Base-by-base conservation (phyloP, 2,329 filamentous ascomycete species). In the Ophiostoma pallidulum region DNA sequence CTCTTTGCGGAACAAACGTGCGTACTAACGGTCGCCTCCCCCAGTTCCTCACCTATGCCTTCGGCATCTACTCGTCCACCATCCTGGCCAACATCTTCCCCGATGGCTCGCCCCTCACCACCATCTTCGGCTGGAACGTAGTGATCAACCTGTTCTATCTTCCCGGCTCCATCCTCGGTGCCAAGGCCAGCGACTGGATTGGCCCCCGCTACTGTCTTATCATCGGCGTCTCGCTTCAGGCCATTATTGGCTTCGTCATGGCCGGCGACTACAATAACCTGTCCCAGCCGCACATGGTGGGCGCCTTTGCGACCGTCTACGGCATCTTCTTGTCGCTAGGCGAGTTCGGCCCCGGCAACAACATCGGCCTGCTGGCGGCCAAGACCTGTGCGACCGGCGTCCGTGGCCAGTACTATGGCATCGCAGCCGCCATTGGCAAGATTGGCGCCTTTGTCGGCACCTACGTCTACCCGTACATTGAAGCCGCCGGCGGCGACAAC, bases 111-210 rank as follows among this genome's bases (percentile, higher is more conserved):
- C 75, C 82, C 0, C 68, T 95, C 2, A 91, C 86, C 59, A 84
- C 84, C 53, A 69, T 80, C 10, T 90, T 95, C 52, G 90, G 88
- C 35, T 95, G 88, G 88, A 89, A 87, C 60, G 88, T 84, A 0
- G 75, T 95, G 36, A 80, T 94, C 68, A 94, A 92, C 63, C 69
- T 88, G 53, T 95, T 95, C 64, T 94, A 94, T 64, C 75, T 94
- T 41, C 89, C 88, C 0, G 90, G 90, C 1, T 86, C 86, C 20
- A 71, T 90, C 45, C 64, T 84, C 4, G 90, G 90, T 18, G 84
- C 86, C 0, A 85, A 85, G 48, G 68, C 85, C 7, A 84, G 80
- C 22, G 90, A 96, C 65, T 80, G 74, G 67, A 68, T 94, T 43
- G 90, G 90, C 0, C 88, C 90, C 1, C 81, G 82, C 49, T 78